Evolutionary conservation across 768 basidiomycete genomes (phyloP), one percentile per base, ranked within the genome.

Genomic region (Filobasidium floriforme): DNA sequence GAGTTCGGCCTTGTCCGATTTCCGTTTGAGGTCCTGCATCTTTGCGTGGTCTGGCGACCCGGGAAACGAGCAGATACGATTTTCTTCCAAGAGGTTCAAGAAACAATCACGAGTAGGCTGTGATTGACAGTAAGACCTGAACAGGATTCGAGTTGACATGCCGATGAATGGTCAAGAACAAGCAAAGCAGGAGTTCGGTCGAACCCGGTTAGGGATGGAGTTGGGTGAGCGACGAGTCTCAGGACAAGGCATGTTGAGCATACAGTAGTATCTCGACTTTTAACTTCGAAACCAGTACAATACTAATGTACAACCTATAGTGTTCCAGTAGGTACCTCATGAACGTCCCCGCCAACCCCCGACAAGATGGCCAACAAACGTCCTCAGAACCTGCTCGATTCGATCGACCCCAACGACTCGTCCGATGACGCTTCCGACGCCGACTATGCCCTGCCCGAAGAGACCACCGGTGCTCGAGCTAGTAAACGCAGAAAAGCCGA

Each of bases 1-100:
- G 46, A 49, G 46, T 49, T 49, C 46, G 46, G 46, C 12, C 22
- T 49, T 49, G 46, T 49, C 46, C 46, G 46, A 49, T 22, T 49
- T 49, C 46, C 46, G 46, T 49, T 49, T 49, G 46, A 49, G 46
- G 12, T 49, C 46, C 18, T 49, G 15, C 46, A 49, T 49, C 18
- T 3, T 49, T 44, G 10, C 22, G 15, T 15, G 5, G 46, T 49
- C 22, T 49, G 3, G 3, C 46, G 46, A 49, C 22, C 46, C 46
- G 15, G 46, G 6, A 5, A 2, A 5, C 3, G 18, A 49, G 46
- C 3, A 14, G 46, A 14, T 49, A 14, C 5, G 46, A 3, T 18
- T 49, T 15, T 49, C 5, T 49, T 22, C 14, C 15, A 49, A 49
- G 46, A 15, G 32, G 18, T 3, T 22, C 46, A 15, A 49, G 15